phyloP scores from a whole-genome alignment of 1,284 basidiomycete genomes.

The Blastosporella zonata region DNA sequence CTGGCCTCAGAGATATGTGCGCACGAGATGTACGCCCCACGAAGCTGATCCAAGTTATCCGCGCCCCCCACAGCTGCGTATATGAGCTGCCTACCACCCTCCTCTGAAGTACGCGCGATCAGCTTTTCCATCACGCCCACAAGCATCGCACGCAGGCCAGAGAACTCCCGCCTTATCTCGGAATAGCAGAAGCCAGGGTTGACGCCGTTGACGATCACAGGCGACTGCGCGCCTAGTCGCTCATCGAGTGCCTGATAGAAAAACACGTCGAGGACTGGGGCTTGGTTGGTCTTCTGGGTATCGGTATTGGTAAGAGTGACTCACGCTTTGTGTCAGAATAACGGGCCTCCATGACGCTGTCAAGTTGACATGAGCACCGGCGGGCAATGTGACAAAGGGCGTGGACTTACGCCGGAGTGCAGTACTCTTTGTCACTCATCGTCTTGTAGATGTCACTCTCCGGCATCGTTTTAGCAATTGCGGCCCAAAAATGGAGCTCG shows the following conservation, averaged over 20 bases:
- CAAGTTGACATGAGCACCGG: too few species aligned
- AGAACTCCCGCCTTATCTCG: slow-evolving; percentile 29
- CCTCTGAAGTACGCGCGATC: slow-evolving; percentile 34
- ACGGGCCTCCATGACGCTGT: slow-evolving; percentile 16
- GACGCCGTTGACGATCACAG: slow-evolving; percentile 35
- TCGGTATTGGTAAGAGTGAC: slow-evolving; percentile 7
- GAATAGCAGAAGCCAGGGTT: slow-evolving; percentile 50
- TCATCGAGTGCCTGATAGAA: slow-evolving; percentile 38
- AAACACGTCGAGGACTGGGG: slow-evolving; percentile 40
- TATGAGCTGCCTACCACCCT: slow-evolving; percentile 30
- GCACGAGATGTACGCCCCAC: slow-evolving; percentile 35
- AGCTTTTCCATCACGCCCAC: slow-evolving; percentile 24
- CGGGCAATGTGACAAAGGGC: slow-evolving; percentile 16
- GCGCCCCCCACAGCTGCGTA: slow-evolving; percentile 21
- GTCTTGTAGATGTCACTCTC: slow-evolving; percentile 26
- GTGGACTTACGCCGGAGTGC: slow-evolving; percentile 12
- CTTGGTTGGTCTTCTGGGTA: background rate
- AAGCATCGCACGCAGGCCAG: slow-evolving; percentile 14
- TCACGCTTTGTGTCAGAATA: slow-evolving; percentile 35
- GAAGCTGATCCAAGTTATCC: slow-evolving; percentile 30
- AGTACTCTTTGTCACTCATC: slow-evolving; percentile 30
- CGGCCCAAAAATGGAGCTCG: slow-evolving; percentile 32
- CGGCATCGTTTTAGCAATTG: slow-evolving; percentile 17
- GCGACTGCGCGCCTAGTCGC: slow-evolving; percentile 29
- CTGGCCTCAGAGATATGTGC: slow-evolving; percentile 36